Evolutionary conservation across 2,329 filamentous ascomycete genomes (phyloP), one percentile per base, ranked within the genome.

Genomic region (Penicillium italicum): DNA sequence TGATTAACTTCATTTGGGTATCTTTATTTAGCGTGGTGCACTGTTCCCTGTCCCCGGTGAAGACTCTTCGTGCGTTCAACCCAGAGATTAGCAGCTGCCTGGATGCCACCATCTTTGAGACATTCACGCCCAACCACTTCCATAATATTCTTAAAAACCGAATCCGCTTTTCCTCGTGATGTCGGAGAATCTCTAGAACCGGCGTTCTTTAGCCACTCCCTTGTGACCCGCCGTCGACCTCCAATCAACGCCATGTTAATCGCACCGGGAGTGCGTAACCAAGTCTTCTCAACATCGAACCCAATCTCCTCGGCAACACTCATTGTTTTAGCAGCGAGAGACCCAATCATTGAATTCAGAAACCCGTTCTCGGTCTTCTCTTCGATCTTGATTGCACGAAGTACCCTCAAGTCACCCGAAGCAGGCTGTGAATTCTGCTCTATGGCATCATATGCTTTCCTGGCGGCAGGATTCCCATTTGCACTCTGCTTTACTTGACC

Each of bases 231-330:
- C 16, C 30, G 51, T 28, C 18, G 55, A 46, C 34, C 81, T 4
- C 92, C 92, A 38, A 97, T 70, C 30, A 99, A 77, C 0, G 87
- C 90, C 18, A 87, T 85, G 72, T 97, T 97, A 59, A 94, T 80
- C 37, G 93, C 97, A 71, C 90, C 95, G 0, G 94, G 94, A 59
- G 99, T 97, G 43, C 93, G 81, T 65, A 99, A 74, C 79, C 94
- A 86, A 66, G 96, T 93, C 60, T 82, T 89, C 73, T 97, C 91
- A 0, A 90, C 81, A 5, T 80, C 75, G 80, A 87, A 96, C 2
- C 89, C 89, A 60, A 91, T 84, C 55, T 89, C 86, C 31, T 78
- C 76, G 0, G 89, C 86, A 40, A 99, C 81, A 28, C 79, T 77
- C 20, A 83, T 79, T 0, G 91, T 85, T 82, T 93, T 97, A 46